These are phyloP conservation scores for Paxillus ammoniavirescens DNA, from an alignment of 768 basidiomycete genomes.

Conservation along the genomic window DNA sequence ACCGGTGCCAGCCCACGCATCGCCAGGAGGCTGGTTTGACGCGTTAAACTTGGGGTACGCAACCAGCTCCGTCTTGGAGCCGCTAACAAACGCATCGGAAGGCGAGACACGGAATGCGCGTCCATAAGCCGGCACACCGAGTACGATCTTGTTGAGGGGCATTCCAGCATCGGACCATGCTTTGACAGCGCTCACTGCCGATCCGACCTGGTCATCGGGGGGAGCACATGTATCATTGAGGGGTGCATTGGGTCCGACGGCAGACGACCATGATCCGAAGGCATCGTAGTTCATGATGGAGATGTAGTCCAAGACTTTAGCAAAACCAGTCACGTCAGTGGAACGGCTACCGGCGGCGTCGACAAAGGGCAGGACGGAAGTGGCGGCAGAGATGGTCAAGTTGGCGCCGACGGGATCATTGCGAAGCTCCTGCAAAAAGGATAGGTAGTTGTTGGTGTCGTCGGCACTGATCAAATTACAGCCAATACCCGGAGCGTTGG, in stretches of 20 bases:
- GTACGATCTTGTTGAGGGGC: constrained; percentile 63
- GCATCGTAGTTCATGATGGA: constrained; percentile 68
- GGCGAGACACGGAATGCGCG: constrained; percentile 59
- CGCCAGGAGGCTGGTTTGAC: constrained; percentile 47
- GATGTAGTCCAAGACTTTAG: constrained; percentile 64
- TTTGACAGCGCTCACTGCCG: constrained; percentile 68
- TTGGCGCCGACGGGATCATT: constrained; percentile 45
- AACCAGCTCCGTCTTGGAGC: constrained; percentile 36
- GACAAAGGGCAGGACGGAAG: constrained; percentile 63
- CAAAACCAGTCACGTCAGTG: constrained; percentile 72
- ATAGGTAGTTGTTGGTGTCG: constrained; percentile 77
- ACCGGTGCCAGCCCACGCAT: too few relatives aligned
- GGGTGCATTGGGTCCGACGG: constrained; percentile 80
- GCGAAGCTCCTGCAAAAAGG: constrained; percentile 72
- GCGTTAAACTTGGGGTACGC: constrained; percentile 51
- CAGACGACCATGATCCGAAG: constrained; percentile 48
- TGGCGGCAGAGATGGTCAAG: constrained; percentile 68
- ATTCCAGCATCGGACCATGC: constrained; percentile 80
- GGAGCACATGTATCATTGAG: constrained; percentile 73
- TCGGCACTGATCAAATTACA: constrained; percentile 57
- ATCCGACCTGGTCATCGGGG: constrained; percentile 58
- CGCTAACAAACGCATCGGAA: constrained; percentile 34
- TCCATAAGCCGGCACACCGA: constrained; percentile 82
- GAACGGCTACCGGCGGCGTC: constrained; percentile 59
- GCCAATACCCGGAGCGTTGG: constrained; percentile 59